These are phyloP conservation scores for Monilinia polystroma DNA, from an alignment of 2,329 filamentous ascomycete genomes.

Conservation along the genomic window DNA sequence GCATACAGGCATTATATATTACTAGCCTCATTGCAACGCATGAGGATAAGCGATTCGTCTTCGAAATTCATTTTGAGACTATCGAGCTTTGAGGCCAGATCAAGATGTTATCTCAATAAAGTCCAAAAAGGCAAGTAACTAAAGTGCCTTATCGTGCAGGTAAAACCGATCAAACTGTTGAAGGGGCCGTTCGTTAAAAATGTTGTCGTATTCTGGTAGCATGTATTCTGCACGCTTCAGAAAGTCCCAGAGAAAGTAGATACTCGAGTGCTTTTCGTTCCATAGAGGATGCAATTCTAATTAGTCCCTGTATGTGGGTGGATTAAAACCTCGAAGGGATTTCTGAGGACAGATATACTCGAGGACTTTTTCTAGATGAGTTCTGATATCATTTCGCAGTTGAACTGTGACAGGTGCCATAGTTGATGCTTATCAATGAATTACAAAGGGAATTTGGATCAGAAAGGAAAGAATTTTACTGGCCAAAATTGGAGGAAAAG, in stretches of 20 bases:
- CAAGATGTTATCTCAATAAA: background rate
- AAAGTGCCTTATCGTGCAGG: slow-evolving; percentile 23
- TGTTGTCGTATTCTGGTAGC: slow-evolving; percentile 45
- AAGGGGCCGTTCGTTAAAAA: slow-evolving; percentile 40
- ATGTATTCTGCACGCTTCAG: slow-evolving; percentile 45
- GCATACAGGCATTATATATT: background rate
- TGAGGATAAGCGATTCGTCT: background rate
- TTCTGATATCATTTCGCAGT: slow-evolving; percentile 18
- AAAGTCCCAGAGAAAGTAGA: slow-evolving; percentile 47
- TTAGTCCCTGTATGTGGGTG: slow-evolving; percentile 24
- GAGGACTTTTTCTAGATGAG: slow-evolving; percentile 4
- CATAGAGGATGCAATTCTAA: slow-evolving; percentile 30
- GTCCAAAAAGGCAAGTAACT: background rate
- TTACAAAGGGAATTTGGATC: too few relatives aligned
- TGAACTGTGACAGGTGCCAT: slow-evolving; percentile 13
- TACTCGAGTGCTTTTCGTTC: slow-evolving; percentile 31
- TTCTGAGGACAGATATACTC: background rate
- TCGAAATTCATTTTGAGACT: too few relatives aligned
- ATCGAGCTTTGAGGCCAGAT: too few relatives aligned
- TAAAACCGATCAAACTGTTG: slow-evolving; percentile 43
- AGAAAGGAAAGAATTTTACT: background rate
- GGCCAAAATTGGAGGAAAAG: background rate
- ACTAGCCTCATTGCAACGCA: background rate
- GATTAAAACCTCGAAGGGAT: background rate
- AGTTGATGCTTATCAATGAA: background rate